A percentile compares a stretch with the other conserved stretches of the same genome.
These are phyloP conservation scores for Huntiella bhutanensis DNA, from an alignment of 2,329 filamentous ascomycete species.

Conservation along the genomic window DNA sequence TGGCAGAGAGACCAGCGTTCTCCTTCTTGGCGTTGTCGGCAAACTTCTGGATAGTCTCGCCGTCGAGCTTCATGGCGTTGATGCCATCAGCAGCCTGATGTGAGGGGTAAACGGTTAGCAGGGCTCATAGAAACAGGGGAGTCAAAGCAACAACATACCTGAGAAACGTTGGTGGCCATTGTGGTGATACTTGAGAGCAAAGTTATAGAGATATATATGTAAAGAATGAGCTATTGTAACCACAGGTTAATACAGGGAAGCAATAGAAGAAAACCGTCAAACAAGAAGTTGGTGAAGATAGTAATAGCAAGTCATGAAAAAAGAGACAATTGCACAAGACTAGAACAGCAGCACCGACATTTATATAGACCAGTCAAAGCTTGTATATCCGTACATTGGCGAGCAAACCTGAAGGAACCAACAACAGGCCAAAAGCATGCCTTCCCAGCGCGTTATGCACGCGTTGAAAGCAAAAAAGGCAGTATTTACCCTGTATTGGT, in stretches of 20 bases:
- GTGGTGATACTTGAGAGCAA: not conserved
- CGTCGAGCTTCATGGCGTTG: conserved; percentile 74
- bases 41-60: conserved; percentile 63
- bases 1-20: conserved; percentile 30
- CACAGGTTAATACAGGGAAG: not conserved
- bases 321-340: not conserved
- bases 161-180: conserved; percentile 57
- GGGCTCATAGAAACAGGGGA: too few species aligned
- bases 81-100: conserved; percentile 67
- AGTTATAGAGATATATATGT: not conserved
- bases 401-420: not conserved
- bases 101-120: not conserved
- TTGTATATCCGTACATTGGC: not conserved
- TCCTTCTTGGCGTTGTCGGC: conserved; percentile 76
- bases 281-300: not conserved
- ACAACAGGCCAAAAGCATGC: not conserved
- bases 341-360: too few species aligned
- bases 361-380: too few species aligned
- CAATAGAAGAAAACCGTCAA: not conserved
- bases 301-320: not conserved
- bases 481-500: too few species aligned
- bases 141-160: too few species aligned
- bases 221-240: not conserved
- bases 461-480: not conserved
- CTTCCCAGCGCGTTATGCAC: conserved; percentile 1